A percentile compares a stretch with the other conserved stretches of the same genome.
phyloP scores from a whole-genome alignment of 257 asterid species.

The Perilla frutescens region DNA sequence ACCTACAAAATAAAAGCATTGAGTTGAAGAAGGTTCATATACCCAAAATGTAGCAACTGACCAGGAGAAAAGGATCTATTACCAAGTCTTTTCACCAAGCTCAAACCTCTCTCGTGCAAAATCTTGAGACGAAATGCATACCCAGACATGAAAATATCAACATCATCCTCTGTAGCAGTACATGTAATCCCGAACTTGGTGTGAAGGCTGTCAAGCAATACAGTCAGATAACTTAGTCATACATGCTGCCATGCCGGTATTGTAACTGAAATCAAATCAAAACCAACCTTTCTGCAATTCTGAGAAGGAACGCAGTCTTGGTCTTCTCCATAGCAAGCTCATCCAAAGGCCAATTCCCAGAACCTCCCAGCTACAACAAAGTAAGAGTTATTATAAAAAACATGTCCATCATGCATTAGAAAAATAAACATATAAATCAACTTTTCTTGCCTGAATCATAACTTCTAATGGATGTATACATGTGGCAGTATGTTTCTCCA shows the following conservation, averaged over 20 bases:
- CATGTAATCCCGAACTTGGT: slow-evolving; percentile 63
- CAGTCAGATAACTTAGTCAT: slow-evolving; percentile 39
- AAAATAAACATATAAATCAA: slow-evolving; percentile 21
- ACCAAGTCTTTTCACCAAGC: slow-evolving; percentile 68
- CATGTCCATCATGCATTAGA: slow-evolving; percentile 12
- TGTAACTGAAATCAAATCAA: slow-evolving; percentile 31
- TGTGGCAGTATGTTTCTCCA: slow-evolving; percentile 62
- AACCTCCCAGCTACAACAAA: slow-evolving; percentile 86
- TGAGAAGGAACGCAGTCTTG: slow-evolving; percentile 88
- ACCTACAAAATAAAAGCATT: slow-evolving; percentile 38
- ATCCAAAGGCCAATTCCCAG: slow-evolving; percentile 98
- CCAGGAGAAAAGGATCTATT: slow-evolving; percentile 36
- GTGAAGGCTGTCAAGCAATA: slow-evolving; percentile 69
- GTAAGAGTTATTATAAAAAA: slow-evolving; percentile 30
- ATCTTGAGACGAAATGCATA: slow-evolving; percentile 94
- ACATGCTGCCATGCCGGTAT: neutral
- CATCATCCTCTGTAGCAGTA: slow-evolving; percentile 86
- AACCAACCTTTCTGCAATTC: slow-evolving; percentile 90
- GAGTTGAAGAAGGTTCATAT: neutral
- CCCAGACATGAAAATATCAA: slow-evolving; percentile 86
- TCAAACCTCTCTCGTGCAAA: slow-evolving; percentile 89
- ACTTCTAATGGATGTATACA: slow-evolving; percentile 85
- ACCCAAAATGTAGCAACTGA: slow-evolving; percentile 27
- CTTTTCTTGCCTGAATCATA: slow-evolving; percentile 83
- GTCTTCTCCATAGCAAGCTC: slow-evolving; percentile 96